Base-by-base conservation (phyloP, 768 basidiomycete species). In the Coprinellus aureogranulatus region DNA sequence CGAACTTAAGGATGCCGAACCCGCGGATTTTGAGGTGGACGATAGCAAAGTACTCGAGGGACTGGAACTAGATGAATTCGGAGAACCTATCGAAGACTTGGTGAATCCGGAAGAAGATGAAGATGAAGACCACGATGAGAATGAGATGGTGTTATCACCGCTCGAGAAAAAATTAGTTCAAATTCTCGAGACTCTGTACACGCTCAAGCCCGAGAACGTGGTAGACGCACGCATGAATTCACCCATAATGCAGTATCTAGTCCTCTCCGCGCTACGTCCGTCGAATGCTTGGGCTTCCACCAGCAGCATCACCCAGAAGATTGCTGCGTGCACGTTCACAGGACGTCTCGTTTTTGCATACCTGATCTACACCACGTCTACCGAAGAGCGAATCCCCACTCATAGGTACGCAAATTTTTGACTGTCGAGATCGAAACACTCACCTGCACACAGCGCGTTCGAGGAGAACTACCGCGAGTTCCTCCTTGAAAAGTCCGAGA, bases 291-390 rank as follows among this genome's bases (percentile, higher is more conserved):
- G 62, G 62, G 26, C 20, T 26, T n/a, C 27, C 2, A 22, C 56
- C 20, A 39, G 45, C 3, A 31, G 31, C 9, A 63, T 63, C 53
- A 63, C 62, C 10, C 62, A 60, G 34, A 58, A 46, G 18, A 60
- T 63, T 34, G 57, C 62, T 1, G 57, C 54, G 0, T n/a, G 58
- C 18, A 47, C 54, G 2, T 59, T 56, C 37, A 20, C 50, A 11
- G 57, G 60, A 4, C 25, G 57, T 25, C 28, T 61, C 11, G 51
- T 50, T 2, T 52, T 63, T 25, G 62, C 56, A 2, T 42, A 25
- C 26, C 46, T 55, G 10, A 53, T 59, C n/a, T 10, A n/a, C 5
- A 20, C 28, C 16, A 52, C 18, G 9, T 42, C 37, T 4, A 23
- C 3, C 3, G n/a, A 37, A 28, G 23, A 22, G 2, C 14, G 30